Evolutionary conservation across 192 early-diverging fungal species (phyloP).

Genomic region (Backusella luteola): DNA sequence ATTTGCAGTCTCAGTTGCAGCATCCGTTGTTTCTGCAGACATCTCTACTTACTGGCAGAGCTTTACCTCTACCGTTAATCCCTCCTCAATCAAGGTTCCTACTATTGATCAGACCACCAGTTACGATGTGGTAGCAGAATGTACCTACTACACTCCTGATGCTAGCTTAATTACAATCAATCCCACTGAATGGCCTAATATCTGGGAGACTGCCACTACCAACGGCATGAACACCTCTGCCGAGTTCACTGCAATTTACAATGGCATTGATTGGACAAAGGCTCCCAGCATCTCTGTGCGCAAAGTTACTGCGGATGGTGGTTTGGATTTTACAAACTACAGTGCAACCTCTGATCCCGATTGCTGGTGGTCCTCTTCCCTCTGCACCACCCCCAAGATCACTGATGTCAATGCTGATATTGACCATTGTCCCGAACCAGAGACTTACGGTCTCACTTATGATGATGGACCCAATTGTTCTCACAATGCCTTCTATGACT

Average conservation of each 20-base stretch:
- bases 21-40: neutral
- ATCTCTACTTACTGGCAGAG: constrained; percentile 2
- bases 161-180: constrained; percentile 5
- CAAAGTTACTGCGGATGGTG: constrained; percentile 18
- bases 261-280: constrained; percentile 39
- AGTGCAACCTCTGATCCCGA: constrained; percentile 11
- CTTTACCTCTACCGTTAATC: constrained; percentile 7
- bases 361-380: constrained; percentile 45
- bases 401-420: constrained; percentile 37
- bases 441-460: constrained; percentile 55
- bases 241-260: constrained; percentile 37
- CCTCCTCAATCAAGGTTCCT: constrained; percentile 12
- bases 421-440: constrained; percentile 24
- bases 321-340: constrained; percentile 25
- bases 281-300: constrained; percentile 32
- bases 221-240: constrained; percentile 33
- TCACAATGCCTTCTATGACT: constrained; percentile 38
- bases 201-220: constrained; percentile 20
- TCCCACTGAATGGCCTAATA: constrained; percentile 16
- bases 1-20: neutral
- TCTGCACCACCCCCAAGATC: constrained; percentile 32
- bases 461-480: constrained; percentile 60
- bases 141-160: constrained; percentile 16
- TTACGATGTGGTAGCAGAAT: constrained; percentile 9
- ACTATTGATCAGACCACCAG: constrained; percentile 21